Percentiles rank a stretch among this genome's conserved stretches.
These are phyloP conservation scores for Epichloe aotearoae DNA, from an alignment of 2,329 filamentous ascomycete species.

Conservation along the genomic window DNA sequence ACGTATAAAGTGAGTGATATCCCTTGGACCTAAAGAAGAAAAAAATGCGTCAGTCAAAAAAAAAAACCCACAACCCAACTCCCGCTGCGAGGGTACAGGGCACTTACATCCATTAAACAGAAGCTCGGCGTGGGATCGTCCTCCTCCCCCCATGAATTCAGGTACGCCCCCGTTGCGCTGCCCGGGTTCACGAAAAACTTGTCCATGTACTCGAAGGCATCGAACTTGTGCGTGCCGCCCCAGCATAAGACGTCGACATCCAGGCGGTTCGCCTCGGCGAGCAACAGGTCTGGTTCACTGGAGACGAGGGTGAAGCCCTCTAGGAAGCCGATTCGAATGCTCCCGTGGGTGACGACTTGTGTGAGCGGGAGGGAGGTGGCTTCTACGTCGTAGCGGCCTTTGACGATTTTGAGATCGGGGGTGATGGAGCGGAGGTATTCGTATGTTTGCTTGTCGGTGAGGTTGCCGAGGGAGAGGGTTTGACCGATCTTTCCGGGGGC, in stretches of 20 bases:
- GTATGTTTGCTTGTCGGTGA: slow-evolving; percentile 68
- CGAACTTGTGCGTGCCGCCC: slow-evolving; percentile 55
- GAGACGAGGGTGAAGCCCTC: slow-evolving; percentile 57
- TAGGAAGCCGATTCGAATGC: slow-evolving; percentile 51
- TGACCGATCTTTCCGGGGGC: slow-evolving; percentile 74
- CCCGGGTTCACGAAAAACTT: slow-evolving; percentile 62
- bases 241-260: slow-evolving; percentile 58
- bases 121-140: slow-evolving; percentile 80
- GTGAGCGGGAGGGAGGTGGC: slow-evolving; percentile 51
- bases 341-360: slow-evolving; percentile 53
- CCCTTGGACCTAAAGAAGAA: slow-evolving; percentile 61
- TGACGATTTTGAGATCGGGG: slow-evolving; percentile 58
- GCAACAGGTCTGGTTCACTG: slow-evolving; percentile 51
- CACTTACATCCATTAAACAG: slow-evolving; percentile 91
- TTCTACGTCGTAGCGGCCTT: slow-evolving; percentile 54
- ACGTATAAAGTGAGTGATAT: slow-evolving; percentile 94
- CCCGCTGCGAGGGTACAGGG: not conserved
- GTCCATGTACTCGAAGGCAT: slow-evolving; percentile 61
- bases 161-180: slow-evolving; percentile 51
- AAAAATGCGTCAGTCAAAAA: not conserved
- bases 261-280: slow-evolving; percentile 54
- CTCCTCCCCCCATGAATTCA: slow-evolving; percentile 41
- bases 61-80: no score
- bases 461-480: slow-evolving; percentile 67
- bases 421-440: slow-evolving; percentile 66